Conservation (phyloP, 257 asterid species). For the Verbascum thapsus region DNA sequence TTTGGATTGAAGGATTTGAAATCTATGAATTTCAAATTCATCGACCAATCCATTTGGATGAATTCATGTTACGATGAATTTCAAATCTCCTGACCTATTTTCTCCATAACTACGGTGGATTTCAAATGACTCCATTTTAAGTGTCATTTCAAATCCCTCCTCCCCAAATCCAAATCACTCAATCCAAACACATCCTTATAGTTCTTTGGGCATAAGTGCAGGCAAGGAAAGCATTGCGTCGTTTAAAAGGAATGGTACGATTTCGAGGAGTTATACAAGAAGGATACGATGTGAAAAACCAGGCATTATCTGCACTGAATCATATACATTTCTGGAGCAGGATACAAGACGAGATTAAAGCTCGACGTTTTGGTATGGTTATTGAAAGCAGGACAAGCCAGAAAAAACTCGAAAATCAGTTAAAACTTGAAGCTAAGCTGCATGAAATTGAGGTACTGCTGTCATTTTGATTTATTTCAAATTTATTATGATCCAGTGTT, state of each 20-base stretch:
- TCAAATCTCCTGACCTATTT: no score
- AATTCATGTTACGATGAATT: no score
- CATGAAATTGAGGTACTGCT: conserved; percentile 65
- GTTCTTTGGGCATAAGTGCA: conserved; percentile 13
- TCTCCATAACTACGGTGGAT: no score
- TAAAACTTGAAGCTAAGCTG: conserved; percentile 70
- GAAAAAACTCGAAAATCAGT: conserved; percentile 59
- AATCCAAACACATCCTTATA: background rate
- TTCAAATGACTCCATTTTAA: no score
- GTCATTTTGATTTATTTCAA: no score
- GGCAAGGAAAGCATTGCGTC: conserved; percentile 54
- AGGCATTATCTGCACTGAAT: conserved; percentile 52
- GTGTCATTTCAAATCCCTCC: no score
- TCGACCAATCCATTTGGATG: no score
- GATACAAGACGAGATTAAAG: conserved; percentile 60
- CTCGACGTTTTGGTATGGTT: conserved; percentile 63
- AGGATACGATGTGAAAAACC: conserved; percentile 43
- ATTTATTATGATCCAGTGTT: no score
- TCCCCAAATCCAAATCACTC: no score
- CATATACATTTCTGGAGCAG: conserved; percentile 70
- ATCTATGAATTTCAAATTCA: no score
- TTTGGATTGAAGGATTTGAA: no score
- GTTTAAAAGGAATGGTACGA: conserved; percentile 48
- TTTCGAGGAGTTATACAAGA: conserved; percentile 45
- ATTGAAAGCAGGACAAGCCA: conserved; percentile 48